Base-by-base conservation (phyloP, 768 basidiomycete species). In the Mycena filopes region DNA sequence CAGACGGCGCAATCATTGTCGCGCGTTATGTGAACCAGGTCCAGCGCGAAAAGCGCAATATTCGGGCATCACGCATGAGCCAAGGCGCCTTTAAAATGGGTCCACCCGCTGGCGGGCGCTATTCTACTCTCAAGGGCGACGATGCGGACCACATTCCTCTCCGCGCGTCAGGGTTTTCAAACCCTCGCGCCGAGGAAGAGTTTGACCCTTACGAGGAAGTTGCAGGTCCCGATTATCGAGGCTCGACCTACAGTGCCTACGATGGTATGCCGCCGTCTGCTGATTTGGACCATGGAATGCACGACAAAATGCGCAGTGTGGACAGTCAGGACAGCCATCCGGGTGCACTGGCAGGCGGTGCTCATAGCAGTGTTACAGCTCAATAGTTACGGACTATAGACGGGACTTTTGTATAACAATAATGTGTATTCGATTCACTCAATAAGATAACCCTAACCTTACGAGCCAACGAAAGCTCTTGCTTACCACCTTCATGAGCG, bases 1-100 rank as follows among this genome's bases (percentile, higher is more conserved):
- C 54, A 89, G 88, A 87, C 66, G 85, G 84, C n/a, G 80, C 79
- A 4, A 67, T 89, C 53, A 80, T 87, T 50, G 81, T 83, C 5
- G 82, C 85, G 16, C 83, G 87, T 10, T 88, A 88, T 70, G 74
- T 85, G 40, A 83, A 84, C 66, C 83, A 82, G 67, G 73, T 89
- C 18, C 79, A 82, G 57, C 75, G 70, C n/a, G 82, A 87, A 70
- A 88, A 88, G 74, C 75, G 80, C 21, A 77, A 72, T 42, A 74
- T 76, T 26, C 80, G 82, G 23, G 75, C 76, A 15, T 76, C 77
- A 21, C 78, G 80, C 29, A 70, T 72, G 69, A 63, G 75, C 29
- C 77, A 79, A 64, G 74, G 75, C 50, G 79, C 78, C 18, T 81
- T 79, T 69, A 72, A 75, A 60, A 77, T 80, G 47, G 73, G 77